A percentile compares a stretch with the other conserved stretches of the same genome.
phyloP scores from a whole-genome alignment of 768 basidiomycete genomes.

The Lentinula aciculospora region DNA sequence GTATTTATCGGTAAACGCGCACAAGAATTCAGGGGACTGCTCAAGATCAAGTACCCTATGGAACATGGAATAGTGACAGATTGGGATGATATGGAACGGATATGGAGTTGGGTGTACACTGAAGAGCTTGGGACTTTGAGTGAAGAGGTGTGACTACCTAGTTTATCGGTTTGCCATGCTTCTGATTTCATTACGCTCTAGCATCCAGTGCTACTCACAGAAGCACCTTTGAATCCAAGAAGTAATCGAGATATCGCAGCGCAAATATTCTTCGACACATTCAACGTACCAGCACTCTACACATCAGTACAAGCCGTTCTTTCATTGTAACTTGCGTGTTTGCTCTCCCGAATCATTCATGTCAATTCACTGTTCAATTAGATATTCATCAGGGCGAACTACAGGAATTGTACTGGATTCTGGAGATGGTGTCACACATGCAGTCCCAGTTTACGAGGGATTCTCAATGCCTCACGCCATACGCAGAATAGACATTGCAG shows the following conservation, averaged over 20 bases:
- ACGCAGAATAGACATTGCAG: slow-evolving; percentile 92
- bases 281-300: slow-evolving; percentile 97
- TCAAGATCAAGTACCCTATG: slow-evolving; percentile 99
- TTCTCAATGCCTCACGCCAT: slow-evolving; percentile 99
- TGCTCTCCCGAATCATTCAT: background rate
- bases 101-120: slow-evolving; percentile 98
- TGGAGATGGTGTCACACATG: slow-evolving; percentile 97
- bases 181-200: slow-evolving; percentile 25
- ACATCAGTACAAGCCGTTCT: slow-evolving; percentile 96
- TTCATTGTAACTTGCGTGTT: slow-evolving; percentile 65
- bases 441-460: slow-evolving; percentile 97
- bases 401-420: slow-evolving; percentile 99
- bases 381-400: slow-evolving; percentile 96
- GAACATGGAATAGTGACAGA: slow-evolving; percentile 98
- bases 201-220: slow-evolving; percentile 97
- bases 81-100: slow-evolving; percentile 99
- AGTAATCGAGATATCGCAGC: slow-evolving; percentile 95
- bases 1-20: slow-evolving; percentile 93
- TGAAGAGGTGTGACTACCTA: slow-evolving; percentile 72
- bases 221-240: slow-evolving; percentile 95
- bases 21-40: slow-evolving; percentile 90
- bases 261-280: slow-evolving; percentile 99
- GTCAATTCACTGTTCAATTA: slow-evolving; percentile 23
- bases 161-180: background rate
- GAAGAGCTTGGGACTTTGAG: slow-evolving; percentile 93